These are phyloP conservation scores for Dothideomycetes sp. DNA, from an alignment of 2,329 filamentous ascomycete species.

Conservation along the genomic window DNA sequence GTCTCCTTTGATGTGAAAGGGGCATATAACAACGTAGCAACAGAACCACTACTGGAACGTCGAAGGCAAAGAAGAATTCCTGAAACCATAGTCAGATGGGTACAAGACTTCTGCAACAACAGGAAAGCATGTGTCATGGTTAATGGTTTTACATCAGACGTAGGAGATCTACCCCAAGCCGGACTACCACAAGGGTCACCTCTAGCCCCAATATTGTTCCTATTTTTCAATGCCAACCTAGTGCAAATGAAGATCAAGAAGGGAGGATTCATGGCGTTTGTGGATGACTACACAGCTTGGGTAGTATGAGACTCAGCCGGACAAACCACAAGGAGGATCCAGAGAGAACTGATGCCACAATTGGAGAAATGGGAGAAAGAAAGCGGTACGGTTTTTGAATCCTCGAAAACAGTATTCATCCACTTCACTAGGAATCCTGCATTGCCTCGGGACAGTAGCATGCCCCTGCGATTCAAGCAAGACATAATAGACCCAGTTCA, in stretches of 20 bases:
- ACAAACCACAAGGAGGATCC: conserved; percentile 17
- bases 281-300: conserved; percentile 24
- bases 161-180: conserved; percentile 2
- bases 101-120: conserved; percentile 24
- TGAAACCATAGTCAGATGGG: conserved; percentile 19
- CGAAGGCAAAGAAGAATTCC: conserved; percentile 24
- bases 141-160: conserved; percentile 13
- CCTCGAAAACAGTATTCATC: conserved; percentile 27
- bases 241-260: conserved; percentile 17
- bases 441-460: not conserved
- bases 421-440: conserved; percentile 22
- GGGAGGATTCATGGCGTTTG: conserved; percentile 20
- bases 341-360: conserved; percentile 19
- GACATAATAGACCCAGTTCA: not conserved
- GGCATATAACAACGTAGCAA: conserved; percentile 33
- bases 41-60: conserved; percentile 14
- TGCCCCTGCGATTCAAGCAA: not conserved
- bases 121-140: conserved; percentile 16
- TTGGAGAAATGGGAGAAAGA: conserved; percentile 7
- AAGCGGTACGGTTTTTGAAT: conserved; percentile 27
- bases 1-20: conserved; percentile 34
- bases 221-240: conserved; percentile 26
- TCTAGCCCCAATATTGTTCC: conserved; percentile 17
- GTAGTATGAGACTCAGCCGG: conserved; percentile 16
- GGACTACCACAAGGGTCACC: conserved; percentile 10